Evolutionary conservation across 768 basidiomycete species (phyloP), one percentile per base, ranked within the genome.

Genomic region (Podaxis rugospora): DNA sequence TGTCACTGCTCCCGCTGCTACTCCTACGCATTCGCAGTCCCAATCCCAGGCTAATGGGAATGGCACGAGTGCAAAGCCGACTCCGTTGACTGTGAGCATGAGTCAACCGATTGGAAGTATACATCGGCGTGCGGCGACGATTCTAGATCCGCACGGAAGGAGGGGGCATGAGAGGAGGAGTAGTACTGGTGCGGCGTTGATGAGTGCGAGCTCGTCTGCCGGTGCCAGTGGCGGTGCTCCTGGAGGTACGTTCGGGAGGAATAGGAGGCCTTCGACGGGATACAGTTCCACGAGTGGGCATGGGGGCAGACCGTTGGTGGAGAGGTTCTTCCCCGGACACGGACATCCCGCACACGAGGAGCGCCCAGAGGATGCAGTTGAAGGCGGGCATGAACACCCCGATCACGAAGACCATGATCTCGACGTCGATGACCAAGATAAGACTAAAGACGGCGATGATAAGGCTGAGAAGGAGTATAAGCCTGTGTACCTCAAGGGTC

Each of bases 401-500:
- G 47, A 27, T 10, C 21, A 23, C 23, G 47, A 49, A 27, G 23
- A 21, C 3, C n/a, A 42, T 18, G 57, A 57, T 21, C 18, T 5
- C 78, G 16, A 78, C 78, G 66, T 78, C n/a, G 62, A 62, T 76
- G 40, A 78, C 76, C 74, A 76, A 4, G 80, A 78, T 39, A 71
- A 77, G 66, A 77, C 75, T 13, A 84, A 82, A 62, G 77, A 75
- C 62, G 72, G 71, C 55, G 77, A 77, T 39, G 79, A 76, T 57
- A 73, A 75, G 52, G 76, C 64, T 18, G 82, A 80, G 59, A 88
- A 87, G 74, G 90, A 92, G 60, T 89, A 93, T 69, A 98, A 98
- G 76, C 93, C 97, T 1, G 87, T 98, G 50, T 96, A 93, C 75
- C 76, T 98, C 68, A 99, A 98, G 75, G 97, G 97, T 5, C 70